phyloP scores from a whole-genome alignment of 2,329 filamentous ascomycete genomes.

The Annulohypoxylon truncatum region DNA sequence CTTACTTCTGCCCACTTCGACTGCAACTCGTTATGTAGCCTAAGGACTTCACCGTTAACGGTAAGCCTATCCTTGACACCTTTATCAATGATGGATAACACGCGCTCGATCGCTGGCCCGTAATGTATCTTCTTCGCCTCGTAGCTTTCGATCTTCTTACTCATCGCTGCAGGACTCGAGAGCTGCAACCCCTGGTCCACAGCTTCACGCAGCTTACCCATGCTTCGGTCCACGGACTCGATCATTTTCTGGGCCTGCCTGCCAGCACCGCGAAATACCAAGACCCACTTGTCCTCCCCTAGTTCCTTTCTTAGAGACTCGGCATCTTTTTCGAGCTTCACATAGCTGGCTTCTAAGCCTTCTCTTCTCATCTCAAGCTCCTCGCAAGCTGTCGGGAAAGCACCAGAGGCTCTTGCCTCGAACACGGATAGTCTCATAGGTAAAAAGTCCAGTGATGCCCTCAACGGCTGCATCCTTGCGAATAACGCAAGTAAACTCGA shows the following conservation, averaged over 20 bases:
- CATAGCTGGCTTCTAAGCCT: constrained; percentile 85
- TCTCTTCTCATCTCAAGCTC: constrained; percentile 82
- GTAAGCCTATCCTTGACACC: constrained; percentile 96
- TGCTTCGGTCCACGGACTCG: constrained; percentile 90
- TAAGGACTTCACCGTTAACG: constrained; percentile 93
- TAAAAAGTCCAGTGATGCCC: constrained; percentile 93
- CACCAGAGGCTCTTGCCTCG: constrained; percentile 76
- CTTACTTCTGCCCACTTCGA: constrained; percentile 83
- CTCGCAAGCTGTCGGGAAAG: constrained; percentile 91
- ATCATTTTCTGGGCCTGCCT: constrained; percentile 96
- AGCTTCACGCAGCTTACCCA: constrained; percentile 82
- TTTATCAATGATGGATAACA: constrained; percentile 92
- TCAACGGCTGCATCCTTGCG: constrained; percentile 92
- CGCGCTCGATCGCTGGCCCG: constrained; percentile 89
- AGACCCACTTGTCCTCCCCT: constrained; percentile 94
- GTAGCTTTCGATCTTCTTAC: constrained; percentile 90
- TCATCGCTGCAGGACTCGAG: constrained; percentile 74
- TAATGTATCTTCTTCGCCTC: constrained; percentile 96
- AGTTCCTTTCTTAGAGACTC: constrained; percentile 90
- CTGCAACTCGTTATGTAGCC: constrained; percentile 86
- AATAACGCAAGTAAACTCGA: constrained; percentile 90
- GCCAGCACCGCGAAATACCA: constrained; percentile 93
- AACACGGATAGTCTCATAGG: constrained; percentile 95
- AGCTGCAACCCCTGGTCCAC: constrained; percentile 80
- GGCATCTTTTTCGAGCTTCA: constrained; percentile 88